Conservation (phyloP, 139 green algal genomes). For the Chlorella vulgaris region DNA sequence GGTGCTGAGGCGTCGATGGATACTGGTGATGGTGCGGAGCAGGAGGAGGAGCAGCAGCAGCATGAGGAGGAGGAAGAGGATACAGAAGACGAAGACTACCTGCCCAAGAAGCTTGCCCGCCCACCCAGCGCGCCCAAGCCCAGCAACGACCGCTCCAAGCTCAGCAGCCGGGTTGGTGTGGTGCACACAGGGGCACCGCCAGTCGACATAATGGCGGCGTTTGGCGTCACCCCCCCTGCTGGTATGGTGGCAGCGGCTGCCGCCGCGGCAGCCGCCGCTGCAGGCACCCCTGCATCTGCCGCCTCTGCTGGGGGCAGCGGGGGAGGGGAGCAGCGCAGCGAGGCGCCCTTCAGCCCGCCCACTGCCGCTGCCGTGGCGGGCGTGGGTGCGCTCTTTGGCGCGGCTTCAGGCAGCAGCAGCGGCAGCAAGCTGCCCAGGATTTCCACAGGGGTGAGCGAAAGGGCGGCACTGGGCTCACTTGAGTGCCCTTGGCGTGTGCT, state of each 20-base stretch:
- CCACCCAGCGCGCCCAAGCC: background rate
- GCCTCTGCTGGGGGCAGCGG: background rate
- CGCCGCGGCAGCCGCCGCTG: background rate
- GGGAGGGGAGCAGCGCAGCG: background rate
- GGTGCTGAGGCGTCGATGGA: background rate
- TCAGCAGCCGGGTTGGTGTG: background rate
- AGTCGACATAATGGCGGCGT: background rate
- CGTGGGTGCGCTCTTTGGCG: background rate
- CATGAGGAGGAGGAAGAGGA: background rate
- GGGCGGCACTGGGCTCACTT: background rate
- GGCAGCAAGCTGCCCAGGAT: slow-evolving; percentile 13
- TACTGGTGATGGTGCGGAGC: background rate
- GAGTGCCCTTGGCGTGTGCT: too few species aligned
- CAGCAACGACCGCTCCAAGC: background rate
- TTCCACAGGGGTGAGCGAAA: background rate
- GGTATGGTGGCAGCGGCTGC: background rate
- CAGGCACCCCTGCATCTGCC: background rate
- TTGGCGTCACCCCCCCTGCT: background rate
- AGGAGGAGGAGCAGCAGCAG: background rate
- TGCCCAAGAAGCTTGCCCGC: background rate
- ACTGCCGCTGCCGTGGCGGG: background rate
- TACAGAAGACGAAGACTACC: background rate
- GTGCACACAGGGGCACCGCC: background rate
- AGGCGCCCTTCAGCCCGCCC: background rate
- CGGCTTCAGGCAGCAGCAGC: background rate